A percentile compares a stretch with the other conserved stretches of the same genome.
These are phyloP conservation scores for Didymella glomerata DNA, from an alignment of 2,329 filamentous ascomycete species.

Conservation along the genomic window DNA sequence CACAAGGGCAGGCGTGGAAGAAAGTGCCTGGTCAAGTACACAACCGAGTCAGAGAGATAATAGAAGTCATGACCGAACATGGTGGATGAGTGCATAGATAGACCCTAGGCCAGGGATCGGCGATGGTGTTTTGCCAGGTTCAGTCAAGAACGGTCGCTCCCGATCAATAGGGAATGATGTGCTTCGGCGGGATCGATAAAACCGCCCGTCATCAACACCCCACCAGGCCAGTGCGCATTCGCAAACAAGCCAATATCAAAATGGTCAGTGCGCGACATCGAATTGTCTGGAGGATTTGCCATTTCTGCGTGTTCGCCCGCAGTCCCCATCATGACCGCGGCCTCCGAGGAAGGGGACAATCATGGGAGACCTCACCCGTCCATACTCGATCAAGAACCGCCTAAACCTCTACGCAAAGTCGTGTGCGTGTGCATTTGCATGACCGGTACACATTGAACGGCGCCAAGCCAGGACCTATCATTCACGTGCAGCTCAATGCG, in stretches of 20 bases:
- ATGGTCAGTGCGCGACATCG: conserved; percentile 8
- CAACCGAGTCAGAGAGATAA: conserved; percentile 11
- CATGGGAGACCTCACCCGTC: neutral
- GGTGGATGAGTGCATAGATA: conserved; percentile 19
- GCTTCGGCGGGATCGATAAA: conserved; percentile 32
- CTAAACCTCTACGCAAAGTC: neutral
- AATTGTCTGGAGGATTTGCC: conserved; percentile 10
- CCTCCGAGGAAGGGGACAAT: neutral
- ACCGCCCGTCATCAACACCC: conserved; percentile 30
- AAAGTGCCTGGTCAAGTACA: conserved; percentile 12
- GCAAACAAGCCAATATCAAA: conserved; percentile 17
- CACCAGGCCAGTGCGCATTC: conserved; percentile 21
- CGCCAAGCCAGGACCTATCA: conserved; percentile 15
- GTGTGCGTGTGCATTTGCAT: conserved; percentile 16
- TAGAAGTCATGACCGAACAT: conserved; percentile 23
- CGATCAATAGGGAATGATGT: conserved; percentile 33
- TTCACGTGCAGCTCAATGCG: conserved; percentile 12
- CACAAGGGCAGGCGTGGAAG: conserved; percentile 1
- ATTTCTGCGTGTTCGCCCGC: conserved; percentile 5
- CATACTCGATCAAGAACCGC: neutral
- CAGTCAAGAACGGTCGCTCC: conserved; percentile 22
- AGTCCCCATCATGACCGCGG: neutral
- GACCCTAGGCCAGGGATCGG: conserved; percentile 22
- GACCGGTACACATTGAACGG: conserved; percentile 9
- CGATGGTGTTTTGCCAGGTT: conserved; percentile 33